These are phyloP conservation scores for Emergomyces pasteurianus DNA, from an alignment of 2,329 filamentous ascomycete species.

Conservation along the genomic window DNA sequence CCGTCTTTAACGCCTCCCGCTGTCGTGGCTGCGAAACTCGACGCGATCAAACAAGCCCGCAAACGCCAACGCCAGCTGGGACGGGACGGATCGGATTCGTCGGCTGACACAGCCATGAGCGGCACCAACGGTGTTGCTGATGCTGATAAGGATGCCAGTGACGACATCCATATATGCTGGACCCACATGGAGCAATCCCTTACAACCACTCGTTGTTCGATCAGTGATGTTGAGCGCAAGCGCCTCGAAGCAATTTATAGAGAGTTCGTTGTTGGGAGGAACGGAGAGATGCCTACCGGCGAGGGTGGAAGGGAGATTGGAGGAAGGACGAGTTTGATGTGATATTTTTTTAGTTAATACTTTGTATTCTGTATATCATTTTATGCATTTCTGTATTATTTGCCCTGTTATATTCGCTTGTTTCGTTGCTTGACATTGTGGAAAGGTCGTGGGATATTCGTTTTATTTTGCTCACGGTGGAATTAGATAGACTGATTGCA, in stretches of 20 bases:
- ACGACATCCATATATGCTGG: conserved; percentile 75
- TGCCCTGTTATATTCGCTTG: background rate
- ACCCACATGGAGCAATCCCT: conserved; percentile 70
- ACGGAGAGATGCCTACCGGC: conserved; percentile 89
- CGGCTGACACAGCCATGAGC: conserved; percentile 9
- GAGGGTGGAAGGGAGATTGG: conserved; percentile 88
- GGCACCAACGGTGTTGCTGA: conserved; percentile 11
- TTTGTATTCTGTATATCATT: background rate
- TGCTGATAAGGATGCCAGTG: conserved; percentile 24
- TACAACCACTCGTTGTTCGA: conserved; percentile 65
- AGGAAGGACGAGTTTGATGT: conserved; percentile 89
- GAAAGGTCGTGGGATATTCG: background rate
- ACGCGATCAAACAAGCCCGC: conserved; percentile 61
- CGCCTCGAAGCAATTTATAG: conserved; percentile 71
- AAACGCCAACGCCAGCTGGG: conserved; percentile 48
- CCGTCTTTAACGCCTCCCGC: conserved; percentile 62
- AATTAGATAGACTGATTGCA: background rate
- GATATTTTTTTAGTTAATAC: conserved; percentile 10
- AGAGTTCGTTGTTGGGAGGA: conserved; percentile 86
- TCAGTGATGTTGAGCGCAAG: conserved; percentile 63
- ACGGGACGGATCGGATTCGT: conserved; percentile 17
- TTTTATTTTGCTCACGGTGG: background rate
- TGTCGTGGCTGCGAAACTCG: conserved; percentile 67
- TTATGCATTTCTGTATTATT: background rate
- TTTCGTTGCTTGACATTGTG: background rate